These are phyloP conservation scores for Pichia phayaonensis DNA, from an alignment of 805 yeast genomes.

Conservation along the genomic window DNA sequence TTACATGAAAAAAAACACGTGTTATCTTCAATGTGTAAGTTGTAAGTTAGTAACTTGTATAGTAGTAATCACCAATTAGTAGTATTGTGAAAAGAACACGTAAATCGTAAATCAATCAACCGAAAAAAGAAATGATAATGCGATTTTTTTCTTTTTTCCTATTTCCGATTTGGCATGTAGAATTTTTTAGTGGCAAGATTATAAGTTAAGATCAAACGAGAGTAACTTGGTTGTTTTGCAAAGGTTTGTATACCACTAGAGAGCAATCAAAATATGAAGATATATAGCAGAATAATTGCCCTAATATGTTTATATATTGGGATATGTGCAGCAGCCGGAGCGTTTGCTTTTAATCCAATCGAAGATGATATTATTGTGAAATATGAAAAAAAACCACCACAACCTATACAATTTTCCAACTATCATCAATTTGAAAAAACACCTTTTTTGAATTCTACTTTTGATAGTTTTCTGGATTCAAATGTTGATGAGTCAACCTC, in stretches of 20 bases:
- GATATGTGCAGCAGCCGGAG: neutral
- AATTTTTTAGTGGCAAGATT: slow-evolving; percentile 2
- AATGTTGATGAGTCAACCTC: slow-evolving; percentile 25
- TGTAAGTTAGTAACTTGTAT: neutral
- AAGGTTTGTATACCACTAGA: no score
- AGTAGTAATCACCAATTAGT: neutral
- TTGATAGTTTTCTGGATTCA: neutral
- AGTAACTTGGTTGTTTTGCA: neutral
- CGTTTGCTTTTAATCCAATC: neutral
- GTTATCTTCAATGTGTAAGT: neutral
- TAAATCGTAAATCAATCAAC: neutral
- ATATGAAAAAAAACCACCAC: slow-evolving; percentile 16
- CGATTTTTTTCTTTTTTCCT: neutral
- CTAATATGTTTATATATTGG: neutral
- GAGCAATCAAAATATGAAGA: neutral
- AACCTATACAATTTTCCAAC: slow-evolving; percentile 14
- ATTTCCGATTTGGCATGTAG: neutral
- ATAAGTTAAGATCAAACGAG: neutral
- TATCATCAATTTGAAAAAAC: slow-evolving; percentile 27
- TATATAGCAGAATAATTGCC: neutral
- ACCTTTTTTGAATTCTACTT: slow-evolving; percentile 19
- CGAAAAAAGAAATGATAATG: neutral
- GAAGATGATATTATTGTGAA: slow-evolving; percentile 8
- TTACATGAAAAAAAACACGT: slow-evolving; percentile 32
- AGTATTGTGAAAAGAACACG: neutral